Conservation (phyloP, 139 green algal genomes). For the Nannochloris sp. region DNA sequence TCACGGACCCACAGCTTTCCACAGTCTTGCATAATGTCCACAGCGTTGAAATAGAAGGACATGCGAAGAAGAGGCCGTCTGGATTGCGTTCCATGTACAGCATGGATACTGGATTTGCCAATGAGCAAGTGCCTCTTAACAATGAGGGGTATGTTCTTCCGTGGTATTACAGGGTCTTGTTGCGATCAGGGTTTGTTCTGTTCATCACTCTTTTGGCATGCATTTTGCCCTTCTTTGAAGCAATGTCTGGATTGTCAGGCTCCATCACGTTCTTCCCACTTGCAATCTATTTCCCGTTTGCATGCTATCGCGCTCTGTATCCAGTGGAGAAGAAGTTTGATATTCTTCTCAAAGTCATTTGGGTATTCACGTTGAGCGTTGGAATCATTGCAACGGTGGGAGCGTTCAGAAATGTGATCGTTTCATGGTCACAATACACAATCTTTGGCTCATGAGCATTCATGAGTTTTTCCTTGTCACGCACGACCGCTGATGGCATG, state of each 20-base stretch:
- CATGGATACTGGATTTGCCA: constrained; percentile 14
- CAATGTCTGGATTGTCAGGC: constrained; percentile 17
- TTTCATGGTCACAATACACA: neutral
- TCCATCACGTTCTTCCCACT: constrained; percentile 26
- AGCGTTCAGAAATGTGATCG: neutral
- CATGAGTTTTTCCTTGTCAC: neutral
- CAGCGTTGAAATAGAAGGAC: neutral
- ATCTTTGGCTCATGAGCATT: constrained; percentile 1
- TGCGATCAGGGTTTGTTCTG: constrained; percentile 11
- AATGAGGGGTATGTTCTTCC: neutral
- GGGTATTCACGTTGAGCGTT: neutral
- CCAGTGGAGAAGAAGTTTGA: constrained; percentile 4
- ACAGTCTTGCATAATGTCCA: neutral
- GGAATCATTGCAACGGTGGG: neutral
- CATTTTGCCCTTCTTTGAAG: constrained; percentile 26
- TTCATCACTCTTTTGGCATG: constrained; percentile 19
- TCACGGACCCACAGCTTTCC: neutral
- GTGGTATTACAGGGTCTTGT: neutral
- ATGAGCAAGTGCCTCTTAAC: constrained; percentile 9
- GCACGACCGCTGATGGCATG: too few relatives aligned
- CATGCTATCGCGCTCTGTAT: neutral
- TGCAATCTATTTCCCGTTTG: constrained; percentile 22
- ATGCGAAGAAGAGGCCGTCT: neutral
- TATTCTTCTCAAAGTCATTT: neutral
- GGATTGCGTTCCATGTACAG: constrained; percentile 4